Conservation (phyloP, 1,284 basidiomycete genomes). For the Wallemia ichthyophaga region DNA sequence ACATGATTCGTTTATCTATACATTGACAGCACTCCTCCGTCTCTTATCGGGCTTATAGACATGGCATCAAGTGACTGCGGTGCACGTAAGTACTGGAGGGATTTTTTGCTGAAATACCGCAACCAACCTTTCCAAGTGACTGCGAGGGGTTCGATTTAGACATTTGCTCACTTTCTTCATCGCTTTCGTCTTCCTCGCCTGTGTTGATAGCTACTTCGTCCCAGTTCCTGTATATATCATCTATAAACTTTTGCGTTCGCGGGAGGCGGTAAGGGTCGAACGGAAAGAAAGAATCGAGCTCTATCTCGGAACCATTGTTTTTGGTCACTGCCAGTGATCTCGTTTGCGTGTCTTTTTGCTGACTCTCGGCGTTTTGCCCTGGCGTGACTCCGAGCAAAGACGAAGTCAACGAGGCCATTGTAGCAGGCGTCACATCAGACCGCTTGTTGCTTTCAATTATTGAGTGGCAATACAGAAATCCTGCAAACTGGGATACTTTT, state of each 20-base stretch:
- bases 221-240: slow-evolving; percentile 24
- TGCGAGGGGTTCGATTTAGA: neutral
- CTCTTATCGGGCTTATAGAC: neutral
- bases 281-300: slow-evolving; percentile 84
- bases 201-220: slow-evolving; percentile 18
- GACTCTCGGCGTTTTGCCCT: neutral
- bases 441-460: slow-evolving; percentile 62
- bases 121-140: neutral
- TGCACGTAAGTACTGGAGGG: neutral
- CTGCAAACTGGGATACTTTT: slow-evolving; percentile 62
- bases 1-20: neutral
- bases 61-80: neutral
- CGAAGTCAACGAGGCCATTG: slow-evolving; percentile 1
- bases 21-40: neutral
- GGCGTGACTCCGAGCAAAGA: neutral
- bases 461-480: slow-evolving; percentile 81
- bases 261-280: slow-evolving; percentile 91
- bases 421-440: slow-evolving; percentile 18
- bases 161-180: slow-evolving; percentile 10
- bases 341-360: slow-evolving; percentile 1
- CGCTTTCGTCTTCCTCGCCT: slow-evolving; percentile 12
- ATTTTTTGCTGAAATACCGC: neutral
- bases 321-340: neutral
- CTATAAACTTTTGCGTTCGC: slow-evolving; percentile 18
- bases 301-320: slow-evolving; percentile 22